Base-by-base conservation (phyloP, 805 yeast genomes). In the Hanseniaspora valbyensis region DNA sequence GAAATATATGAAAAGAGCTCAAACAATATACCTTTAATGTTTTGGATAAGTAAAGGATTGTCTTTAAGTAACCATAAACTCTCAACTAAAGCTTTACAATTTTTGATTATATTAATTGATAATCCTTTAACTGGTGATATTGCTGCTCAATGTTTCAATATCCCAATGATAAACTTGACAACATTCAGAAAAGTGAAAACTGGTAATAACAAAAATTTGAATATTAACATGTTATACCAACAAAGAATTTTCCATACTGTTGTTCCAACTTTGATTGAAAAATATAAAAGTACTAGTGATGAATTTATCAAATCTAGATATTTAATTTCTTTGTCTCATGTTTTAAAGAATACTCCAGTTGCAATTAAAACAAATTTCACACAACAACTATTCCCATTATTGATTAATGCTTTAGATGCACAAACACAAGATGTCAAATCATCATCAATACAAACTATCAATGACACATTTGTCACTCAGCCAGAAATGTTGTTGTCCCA, bases 41-140 rank as follows among this genome's bases (percentile, higher is more conserved):
- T 81, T 2, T 88, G 95, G 95, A 63, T 80, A 6, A 66, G 79
- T 19, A 88, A 86, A 62, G 89, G 84, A 0, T 68, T 84, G 44
- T 59, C 84, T 0, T 60, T 85, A 61, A 77, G 74, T 56, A 74
- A 74, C 54, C 81, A 81, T 53, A 55, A 64, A 8, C 25, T 54
- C 0, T 70, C 73, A 3, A 61, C 56, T 21, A 57, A 56, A 30
- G 66, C 57, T 43, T 68, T 71, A 57, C 63, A 57, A 37, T 57
- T 51, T 56, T 56, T 73, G 40, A 44, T 75, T 16, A 52, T 58
- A 5, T 54, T 71, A 13, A 63, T 80, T 6, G 53, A 64, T 2
- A 62, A 63, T 14, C 57, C 63, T 25, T 52, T 54, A 4, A 29
- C 54, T 2, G 76, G 80, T 2, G 18, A 54, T 1, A 57, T 62